These are phyloP conservation scores for Rutidosis leptorrhynchoides DNA, from an alignment of 129 eudicot genomes.

Conservation along the genomic window DNA sequence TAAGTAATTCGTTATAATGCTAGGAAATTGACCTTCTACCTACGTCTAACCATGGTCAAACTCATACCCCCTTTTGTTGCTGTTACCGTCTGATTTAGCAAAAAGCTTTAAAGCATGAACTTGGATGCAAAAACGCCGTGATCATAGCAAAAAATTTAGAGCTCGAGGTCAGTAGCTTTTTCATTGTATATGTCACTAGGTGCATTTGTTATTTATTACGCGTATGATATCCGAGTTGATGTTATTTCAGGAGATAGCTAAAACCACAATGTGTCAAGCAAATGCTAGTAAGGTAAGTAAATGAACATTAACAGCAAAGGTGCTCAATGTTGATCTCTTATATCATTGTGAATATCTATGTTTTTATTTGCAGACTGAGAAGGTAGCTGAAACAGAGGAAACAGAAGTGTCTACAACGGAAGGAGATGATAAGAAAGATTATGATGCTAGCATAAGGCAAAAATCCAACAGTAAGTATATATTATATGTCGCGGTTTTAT, in stretches of 20 bases:
- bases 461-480: slow-evolving; percentile 37
- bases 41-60: neutral
- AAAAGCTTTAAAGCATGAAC: slow-evolving; percentile 46
- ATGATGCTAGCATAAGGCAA: slow-evolving; percentile 25
- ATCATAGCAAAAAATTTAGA: slow-evolving; percentile 39
- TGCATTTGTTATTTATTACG: too few species aligned
- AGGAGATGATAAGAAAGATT: slow-evolving; percentile 24
- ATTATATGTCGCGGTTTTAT: neutral
- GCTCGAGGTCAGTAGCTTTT: slow-evolving; percentile 39
- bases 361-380: slow-evolving; percentile 25
- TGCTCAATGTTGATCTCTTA: neutral
- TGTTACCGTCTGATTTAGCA: slow-evolving; percentile 40
- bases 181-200: too few species aligned
- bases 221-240: neutral
- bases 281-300: slow-evolving; percentile 31
- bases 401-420: slow-evolving; percentile 27
- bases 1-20: slow-evolving; percentile 25
- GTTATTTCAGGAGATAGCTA: slow-evolving; percentile 38
- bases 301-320: neutral
- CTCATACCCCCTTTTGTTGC: slow-evolving; percentile 11
- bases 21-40: neutral
- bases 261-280: slow-evolving; percentile 20
- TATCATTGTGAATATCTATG: neutral
- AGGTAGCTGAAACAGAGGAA: slow-evolving; percentile 26
- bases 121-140: slow-evolving; percentile 58